Evolutionary conservation across 1,284 basidiomycete species (phyloP), one percentile per base, ranked within the genome.

Genomic region (Cronartium quercuum): DNA sequence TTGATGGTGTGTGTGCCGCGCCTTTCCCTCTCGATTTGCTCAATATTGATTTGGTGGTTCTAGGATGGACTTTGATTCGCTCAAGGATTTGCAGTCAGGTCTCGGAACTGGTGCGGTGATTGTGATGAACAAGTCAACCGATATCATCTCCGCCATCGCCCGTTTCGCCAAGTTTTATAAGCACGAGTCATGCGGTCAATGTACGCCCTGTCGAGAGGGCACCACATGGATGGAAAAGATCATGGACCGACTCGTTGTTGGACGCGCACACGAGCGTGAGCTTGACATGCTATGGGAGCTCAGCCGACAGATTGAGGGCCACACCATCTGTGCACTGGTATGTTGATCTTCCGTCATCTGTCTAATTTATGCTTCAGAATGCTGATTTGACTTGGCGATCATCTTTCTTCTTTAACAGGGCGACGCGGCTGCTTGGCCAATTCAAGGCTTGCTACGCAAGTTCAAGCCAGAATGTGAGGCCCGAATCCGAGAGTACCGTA

Each of bases 151-250:
- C 64, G 94, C 92, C 76, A 98, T 98, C 79, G 90, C 95, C 12
- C 90, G 94, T 62, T 97, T 98, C 84, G 86, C 93, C 75, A 88
- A 91, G 85, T 95, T 96, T 84, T 96, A 96, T 86, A 96, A 97
- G 84, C 95, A 98, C 84, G 96, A 98, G 83, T 95, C 92, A 4
- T 98, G 95, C 80, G 96, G 96, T 29, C 96, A 98, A 83, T 98
- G 94, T 82, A 98, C 95, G 6, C 94, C 94, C 1, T 97, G 94
- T 83, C 86, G 79, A 73, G 80, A 80, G 68, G 80, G 82, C 64
- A 96, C 94, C 2, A 94, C 92, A 0, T 96, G 94, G 94, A 92
- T 97, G 90, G 91, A 90, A 87, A 95, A 96, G 84, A 95, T 96
- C 91, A 96, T 96, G 93, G 87, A 92, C 82, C 88, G 93, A 68